Percentiles rank a stretch among this genome's conserved stretches.
Evolutionary conservation across 179 eudicot genomes (phyloP).

Genomic region (Silene noctiflora): DNA sequence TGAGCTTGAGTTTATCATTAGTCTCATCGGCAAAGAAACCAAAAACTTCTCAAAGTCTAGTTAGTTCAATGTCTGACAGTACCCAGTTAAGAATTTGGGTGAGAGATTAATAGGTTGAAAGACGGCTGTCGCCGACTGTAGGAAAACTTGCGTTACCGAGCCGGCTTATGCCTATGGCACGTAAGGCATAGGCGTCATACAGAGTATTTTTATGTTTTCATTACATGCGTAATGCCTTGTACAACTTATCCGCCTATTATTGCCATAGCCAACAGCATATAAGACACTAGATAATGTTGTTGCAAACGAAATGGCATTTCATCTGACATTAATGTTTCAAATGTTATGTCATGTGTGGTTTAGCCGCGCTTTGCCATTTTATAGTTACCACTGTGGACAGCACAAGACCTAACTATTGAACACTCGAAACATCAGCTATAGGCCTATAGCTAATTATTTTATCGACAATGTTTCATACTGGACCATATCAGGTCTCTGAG

Average conservation of each 20-base stretch:
- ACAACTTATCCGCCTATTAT: background rate
- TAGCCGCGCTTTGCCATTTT: background rate
- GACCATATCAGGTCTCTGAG: background rate
- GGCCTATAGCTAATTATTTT: background rate
- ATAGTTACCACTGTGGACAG: background rate
- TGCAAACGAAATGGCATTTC: background rate
- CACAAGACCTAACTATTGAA: background rate
- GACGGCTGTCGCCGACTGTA: background rate
- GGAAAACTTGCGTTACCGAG: too few species aligned
- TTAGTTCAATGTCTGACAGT: background rate
- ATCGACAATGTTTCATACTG: background rate
- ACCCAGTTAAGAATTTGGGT: background rate
- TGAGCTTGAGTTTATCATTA: slow-evolving; percentile 51
- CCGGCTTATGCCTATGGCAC: background rate
- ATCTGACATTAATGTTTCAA: background rate
- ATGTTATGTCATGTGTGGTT: background rate
- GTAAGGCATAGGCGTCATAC: background rate
- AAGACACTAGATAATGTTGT: background rate
- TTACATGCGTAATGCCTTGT: too few species aligned
- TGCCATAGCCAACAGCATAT: background rate
- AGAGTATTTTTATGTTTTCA: too few species aligned
- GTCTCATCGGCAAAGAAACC: slow-evolving; percentile 35
- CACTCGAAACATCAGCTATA: background rate
- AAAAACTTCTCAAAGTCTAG: slow-evolving; percentile 26
- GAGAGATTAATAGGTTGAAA: background rate